These are phyloP conservation scores for Anacardium occidentale DNA, from an alignment of 345 rosid genomes.

Conservation along the genomic window DNA sequence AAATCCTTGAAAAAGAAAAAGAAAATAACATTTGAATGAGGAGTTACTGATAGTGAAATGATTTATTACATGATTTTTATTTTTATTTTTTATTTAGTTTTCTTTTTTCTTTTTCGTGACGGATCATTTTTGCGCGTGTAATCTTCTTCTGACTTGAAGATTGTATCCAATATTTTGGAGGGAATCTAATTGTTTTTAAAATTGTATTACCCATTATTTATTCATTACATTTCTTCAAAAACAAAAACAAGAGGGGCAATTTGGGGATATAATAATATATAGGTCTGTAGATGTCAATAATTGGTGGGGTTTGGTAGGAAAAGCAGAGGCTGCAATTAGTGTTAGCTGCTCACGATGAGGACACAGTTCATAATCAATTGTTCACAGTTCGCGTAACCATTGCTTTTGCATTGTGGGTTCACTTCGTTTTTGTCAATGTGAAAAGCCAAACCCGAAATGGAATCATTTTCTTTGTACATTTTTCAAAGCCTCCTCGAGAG, in stretches of 20 bases:
- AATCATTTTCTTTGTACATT: not conserved
- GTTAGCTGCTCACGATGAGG: conserved; percentile 19
- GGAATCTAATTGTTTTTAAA: conserved; percentile 3
- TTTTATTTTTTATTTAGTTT: not conserved
- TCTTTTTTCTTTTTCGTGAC: conserved; percentile 6
- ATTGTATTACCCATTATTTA: not conserved
- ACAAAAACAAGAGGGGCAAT: not conserved
- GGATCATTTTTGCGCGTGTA: conserved; percentile 21
- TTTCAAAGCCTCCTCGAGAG: not conserved
- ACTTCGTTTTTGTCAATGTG: not conserved
- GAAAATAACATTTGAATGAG: conserved; percentile 17
- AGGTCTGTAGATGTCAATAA: conserved; percentile 14
- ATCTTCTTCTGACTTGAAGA: conserved; percentile 23
- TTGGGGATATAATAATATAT: not conserved
- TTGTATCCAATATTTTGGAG: conserved; percentile 25
- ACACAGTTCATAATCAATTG: too few species aligned
- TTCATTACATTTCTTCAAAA: too few species aligned
- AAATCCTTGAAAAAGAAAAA: not conserved
- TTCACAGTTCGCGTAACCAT: too few species aligned
- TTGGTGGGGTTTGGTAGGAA: conserved; percentile 37
- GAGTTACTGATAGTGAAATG: conserved; percentile 21
- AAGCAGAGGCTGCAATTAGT: conserved; percentile 26
- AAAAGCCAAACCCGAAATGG: not conserved
- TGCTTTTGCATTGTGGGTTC: not conserved
- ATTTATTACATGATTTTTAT: conserved; percentile 6